A percentile compares a stretch with the other conserved stretches of the same genome.
phyloP scores from a whole-genome alignment of 306 rosid species.

The Fragaria iinumae region DNA sequence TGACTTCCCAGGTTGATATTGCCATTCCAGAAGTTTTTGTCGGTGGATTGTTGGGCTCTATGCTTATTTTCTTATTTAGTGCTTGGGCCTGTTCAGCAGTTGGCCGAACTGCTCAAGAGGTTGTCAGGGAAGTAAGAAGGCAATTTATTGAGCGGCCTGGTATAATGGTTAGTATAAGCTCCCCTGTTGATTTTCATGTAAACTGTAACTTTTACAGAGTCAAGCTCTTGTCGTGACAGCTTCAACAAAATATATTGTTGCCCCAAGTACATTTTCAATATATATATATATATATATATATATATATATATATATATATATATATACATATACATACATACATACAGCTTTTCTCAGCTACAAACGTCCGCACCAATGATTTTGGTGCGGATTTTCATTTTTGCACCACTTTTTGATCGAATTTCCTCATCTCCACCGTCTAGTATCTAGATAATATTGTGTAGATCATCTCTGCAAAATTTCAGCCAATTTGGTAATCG shows the following conservation, averaged over 20 bases:
- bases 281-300: not conserved
- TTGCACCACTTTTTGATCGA: too few relatives aligned
- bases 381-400: too few relatives aligned
- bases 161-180: slow-evolving; percentile 78
- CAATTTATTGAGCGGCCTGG: slow-evolving; percentile 99
- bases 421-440: too few relatives aligned
- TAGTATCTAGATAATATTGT: too few relatives aligned
- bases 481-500: too few relatives aligned
- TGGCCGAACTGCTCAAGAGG: slow-evolving; percentile 98
- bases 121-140: slow-evolving; percentile 95
- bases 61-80: slow-evolving; percentile 94
- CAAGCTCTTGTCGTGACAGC: not conserved
- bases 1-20: slow-evolving; percentile 80
- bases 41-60: slow-evolving; percentile 95
- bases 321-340: too few relatives aligned
- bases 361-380: too few relatives aligned
- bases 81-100: slow-evolving; percentile 99
- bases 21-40: slow-evolving; percentile 95
- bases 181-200: slow-evolving; percentile 19
- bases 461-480: too few relatives aligned
- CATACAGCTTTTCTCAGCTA: too few relatives aligned
- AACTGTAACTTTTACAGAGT: not conserved
- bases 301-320: too few relatives aligned
- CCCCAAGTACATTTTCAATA: not conserved
- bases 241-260: not conserved